phyloP scores from a whole-genome alignment of 2,329 filamentous ascomycete genomes.

The Stagonosporopsis tanaceti region DNA sequence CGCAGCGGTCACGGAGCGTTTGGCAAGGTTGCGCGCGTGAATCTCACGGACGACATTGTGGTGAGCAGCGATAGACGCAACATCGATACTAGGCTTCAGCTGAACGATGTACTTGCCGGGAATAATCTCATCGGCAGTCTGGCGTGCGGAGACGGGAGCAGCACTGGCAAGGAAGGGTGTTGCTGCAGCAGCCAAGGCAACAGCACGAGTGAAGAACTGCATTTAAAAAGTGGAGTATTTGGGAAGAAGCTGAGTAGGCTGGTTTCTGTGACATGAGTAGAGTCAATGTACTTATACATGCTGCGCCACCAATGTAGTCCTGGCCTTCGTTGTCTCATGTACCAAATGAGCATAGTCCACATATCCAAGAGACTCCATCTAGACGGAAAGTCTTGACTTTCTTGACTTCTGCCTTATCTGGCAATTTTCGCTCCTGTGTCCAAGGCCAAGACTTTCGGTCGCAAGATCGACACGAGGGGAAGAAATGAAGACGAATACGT shows the following conservation, averaged over 20 bases:
- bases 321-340: not conserved
- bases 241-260: conserved; percentile 1
- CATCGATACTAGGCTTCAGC: conserved; percentile 47
- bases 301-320: not conserved
- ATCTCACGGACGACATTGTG: conserved; percentile 40
- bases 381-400: conserved; percentile 29
- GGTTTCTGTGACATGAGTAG: not conserved
- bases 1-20: conserved; percentile 24
- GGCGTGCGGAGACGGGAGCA: conserved; percentile 26
- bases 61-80: conserved; percentile 36
- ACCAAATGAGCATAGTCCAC: not conserved
- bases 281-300: conserved; percentile 19
- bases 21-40: conserved; percentile 37
- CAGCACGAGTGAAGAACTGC: conserved; percentile 38
- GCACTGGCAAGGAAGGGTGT: conserved; percentile 34
- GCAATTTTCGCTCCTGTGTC: conserved; percentile 8
- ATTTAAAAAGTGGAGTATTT: conserved; percentile 22
- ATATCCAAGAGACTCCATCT: conserved; percentile 11
- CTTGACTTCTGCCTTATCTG: conserved; percentile 29
- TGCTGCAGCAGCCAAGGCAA: conserved; percentile 34
- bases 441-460: conserved; percentile 12
- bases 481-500: conserved; percentile 1
- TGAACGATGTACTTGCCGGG: conserved; percentile 55
- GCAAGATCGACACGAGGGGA: conserved; percentile 8
- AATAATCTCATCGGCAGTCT: conserved; percentile 39